Percentiles rank a stretch among this genome's conserved stretches.
phyloP scores from a whole-genome alignment of 257 asterid species.

The Solanum commersonii region DNA sequence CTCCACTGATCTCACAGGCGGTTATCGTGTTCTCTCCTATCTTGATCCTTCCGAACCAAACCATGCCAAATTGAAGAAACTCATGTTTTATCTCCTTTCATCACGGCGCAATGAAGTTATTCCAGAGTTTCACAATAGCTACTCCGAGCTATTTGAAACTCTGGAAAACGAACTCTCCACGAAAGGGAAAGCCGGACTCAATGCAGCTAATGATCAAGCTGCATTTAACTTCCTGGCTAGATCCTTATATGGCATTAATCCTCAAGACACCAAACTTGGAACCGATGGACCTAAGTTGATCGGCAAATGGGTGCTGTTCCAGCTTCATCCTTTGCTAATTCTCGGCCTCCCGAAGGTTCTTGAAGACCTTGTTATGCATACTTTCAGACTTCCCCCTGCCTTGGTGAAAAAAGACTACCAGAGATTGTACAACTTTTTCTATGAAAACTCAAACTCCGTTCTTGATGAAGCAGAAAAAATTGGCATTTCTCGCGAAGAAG shows the following conservation, averaged over 20 bases:
- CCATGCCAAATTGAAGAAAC: constrained; percentile 53
- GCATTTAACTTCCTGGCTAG: constrained; percentile 64
- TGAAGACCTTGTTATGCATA: constrained; percentile 57
- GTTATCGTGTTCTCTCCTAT: constrained; percentile 59
- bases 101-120: constrained; percentile 48
- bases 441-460: constrained; percentile 30
- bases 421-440: constrained; percentile 50
- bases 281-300: constrained; percentile 57
- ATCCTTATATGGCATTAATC: constrained; percentile 46
- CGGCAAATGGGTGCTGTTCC: constrained; percentile 59
- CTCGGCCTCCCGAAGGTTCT: constrained; percentile 45
- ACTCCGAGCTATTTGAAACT: constrained; percentile 29
- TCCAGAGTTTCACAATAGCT: constrained; percentile 53
- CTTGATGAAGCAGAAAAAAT: constrained; percentile 55
- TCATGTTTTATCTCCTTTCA: constrained; percentile 48
- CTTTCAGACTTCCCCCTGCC: constrained; percentile 47
- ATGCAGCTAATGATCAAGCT: constrained; percentile 50
- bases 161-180: constrained; percentile 40
- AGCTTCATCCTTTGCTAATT: constrained; percentile 50
- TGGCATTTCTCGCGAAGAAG: constrained; percentile 61
- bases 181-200: constrained; percentile 45
- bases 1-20: constrained; percentile 68
- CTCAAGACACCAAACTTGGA: constrained; percentile 44
- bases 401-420: constrained; percentile 53
- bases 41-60: constrained; percentile 83